Base-by-base conservation (phyloP, 2,329 filamentous ascomycete species). In the Aphanoascus verrucosus region DNA sequence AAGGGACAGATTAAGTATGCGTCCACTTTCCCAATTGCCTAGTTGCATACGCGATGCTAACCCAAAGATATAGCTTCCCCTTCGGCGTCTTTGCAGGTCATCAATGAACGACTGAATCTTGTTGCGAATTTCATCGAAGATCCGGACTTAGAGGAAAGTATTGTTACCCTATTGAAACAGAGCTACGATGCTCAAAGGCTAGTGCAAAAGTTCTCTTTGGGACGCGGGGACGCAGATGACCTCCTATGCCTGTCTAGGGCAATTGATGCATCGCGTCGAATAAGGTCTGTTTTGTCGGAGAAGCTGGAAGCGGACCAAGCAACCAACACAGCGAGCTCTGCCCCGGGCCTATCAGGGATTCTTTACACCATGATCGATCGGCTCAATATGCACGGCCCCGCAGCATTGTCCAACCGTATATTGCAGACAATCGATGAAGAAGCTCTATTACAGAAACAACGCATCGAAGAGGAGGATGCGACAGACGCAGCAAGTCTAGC, bases 171-270 rank as follows among this genome's bases (percentile, higher is more conserved):
- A 2, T 75, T 98, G 1, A 80, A 82, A 57, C 78, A 81, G 20
- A 91, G 84, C 49, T 84, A 88, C 61, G 93, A 98, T 69, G 88
- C 88, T 1, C 85, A 94, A 63, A 85, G 93, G 1, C 75, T 98
- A 2, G 83, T 95, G 1, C 93, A 97, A 64, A 96, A 93, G 65
- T 97, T 98, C 67, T 86, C 91, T 0, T 79, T 97, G 7, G 90
- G 91, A 9, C 81, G 88, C 58, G 93, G 91, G n/a, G 86, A 94
- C 63, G 79, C 91, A 1, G 91, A 97, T 64, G 93, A 97, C 67
- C 77, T 98, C 37, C 74, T 97, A 42, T 85, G 82, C 48, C 75
- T 98, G 12, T 87, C 88, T 1, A 84, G 80, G 60, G 95, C 93
- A 0, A 86, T 97, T 56, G 70, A 79, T 49, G 83, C 86, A 5